A percentile compares a stretch with the other conserved stretches of the same genome.
Evolutionary conservation across 1,139 yeast species (phyloP).

Genomic region (Scheffersomyces quercinus): DNA sequence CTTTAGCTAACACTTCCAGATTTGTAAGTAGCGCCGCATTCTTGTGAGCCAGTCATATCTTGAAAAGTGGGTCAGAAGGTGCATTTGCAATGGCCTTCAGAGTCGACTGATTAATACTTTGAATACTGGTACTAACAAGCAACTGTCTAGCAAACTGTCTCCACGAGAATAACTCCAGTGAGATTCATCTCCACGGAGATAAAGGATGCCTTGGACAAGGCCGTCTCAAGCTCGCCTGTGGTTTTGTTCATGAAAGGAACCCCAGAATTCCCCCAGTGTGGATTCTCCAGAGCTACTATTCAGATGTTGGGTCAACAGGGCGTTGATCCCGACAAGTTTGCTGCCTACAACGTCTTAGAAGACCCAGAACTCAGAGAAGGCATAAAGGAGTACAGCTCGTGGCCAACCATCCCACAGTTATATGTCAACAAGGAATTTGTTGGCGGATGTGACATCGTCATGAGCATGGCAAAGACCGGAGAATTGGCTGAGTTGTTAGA

Average conservation of each 20-base stretch:
- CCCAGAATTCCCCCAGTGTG: constrained; percentile 98
- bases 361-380: constrained; percentile 92
- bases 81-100: constrained; percentile 2
- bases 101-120: constrained; percentile 4
- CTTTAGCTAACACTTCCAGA: constrained; percentile 20
- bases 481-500: constrained; percentile 86
- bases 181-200: constrained; percentile 79
- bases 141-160: constrained; percentile 1
- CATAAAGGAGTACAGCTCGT: constrained; percentile 89
- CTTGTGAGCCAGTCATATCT: constrained; percentile 2
- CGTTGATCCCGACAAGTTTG: constrained; percentile 93
- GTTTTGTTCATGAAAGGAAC: constrained; percentile 96
- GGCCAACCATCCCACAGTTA: constrained; percentile 90
- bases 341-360: constrained; percentile 95
- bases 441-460: constrained; percentile 96
- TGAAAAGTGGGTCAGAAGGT: no score
- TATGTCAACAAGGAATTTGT: constrained; percentile 79
- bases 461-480: constrained; percentile 91
- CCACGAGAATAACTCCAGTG: constrained; percentile 4
- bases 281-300: constrained; percentile 93
- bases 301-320: constrained; percentile 95
- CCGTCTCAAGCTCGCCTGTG: constrained; percentile 86
- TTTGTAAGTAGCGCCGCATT: constrained; percentile 18
- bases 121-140: neutral
- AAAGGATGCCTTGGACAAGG: constrained; percentile 77